Evolutionary conservation across 164 flowering plant genomes (phyloP), one percentile per base, ranked within the genome.

Genomic region (Nelumbo lutea): DNA sequence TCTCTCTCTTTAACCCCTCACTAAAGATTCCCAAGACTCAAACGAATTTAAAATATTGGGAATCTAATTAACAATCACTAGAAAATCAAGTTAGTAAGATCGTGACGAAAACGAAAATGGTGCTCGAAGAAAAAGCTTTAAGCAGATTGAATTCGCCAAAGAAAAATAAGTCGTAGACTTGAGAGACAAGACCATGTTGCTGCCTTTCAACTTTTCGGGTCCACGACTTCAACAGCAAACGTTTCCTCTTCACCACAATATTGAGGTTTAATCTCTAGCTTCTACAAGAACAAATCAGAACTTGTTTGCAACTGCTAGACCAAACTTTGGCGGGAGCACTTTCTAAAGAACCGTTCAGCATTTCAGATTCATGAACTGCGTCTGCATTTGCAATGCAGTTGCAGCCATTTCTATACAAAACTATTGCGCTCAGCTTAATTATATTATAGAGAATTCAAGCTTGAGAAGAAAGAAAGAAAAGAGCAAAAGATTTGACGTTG

Each of bases 51-150:
- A 42, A 64, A 59, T 76, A 42, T 68, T 56, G 38, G 11, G 43
- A 72, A 9, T 68, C 48, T 55, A 55, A 60, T 67, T 13, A 59
- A 42, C 68, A 66, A 63, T 61, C 61, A 9, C 46, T 45, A 53
- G 44, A 55, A 11, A 50, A 57, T 65, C 67, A 63, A 61, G 45
- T 15, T 53, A 53, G 3, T 4, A 4, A 53, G 57, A 53, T 53
- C 57, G 14, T 53, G n/a, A 10, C 27, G 9, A 56, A 63, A 7
- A 6, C 15, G 1, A 44, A 55, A 43, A 15, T 14, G 53, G 13
- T 15, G 27, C 27, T 27, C 27, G 27, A 7, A 42, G 7, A 39
- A 42, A 39, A 13, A 58, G 43, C 42, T n/a, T 44, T 2, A 39
- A 14, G 0, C 38, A 6, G 53, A 64, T 44, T 8, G 46, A 44